Percentiles rank a stretch among this genome's conserved stretches.
phyloP scores from a whole-genome alignment of 352 stramenopile genomes.

The Phytophthora cactorum region DNA sequence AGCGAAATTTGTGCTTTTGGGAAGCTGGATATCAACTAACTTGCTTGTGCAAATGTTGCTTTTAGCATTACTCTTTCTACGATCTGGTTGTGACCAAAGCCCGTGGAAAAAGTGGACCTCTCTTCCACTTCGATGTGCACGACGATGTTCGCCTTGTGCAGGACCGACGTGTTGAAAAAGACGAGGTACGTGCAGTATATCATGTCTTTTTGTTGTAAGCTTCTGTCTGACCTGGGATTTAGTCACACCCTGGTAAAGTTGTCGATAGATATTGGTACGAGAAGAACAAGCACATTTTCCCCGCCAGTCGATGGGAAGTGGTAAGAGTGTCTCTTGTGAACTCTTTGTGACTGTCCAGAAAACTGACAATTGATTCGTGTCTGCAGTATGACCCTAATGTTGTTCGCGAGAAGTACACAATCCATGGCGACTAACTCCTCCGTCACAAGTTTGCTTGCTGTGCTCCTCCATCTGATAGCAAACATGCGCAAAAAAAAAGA shows the following conservation, averaged over 20 bases:
- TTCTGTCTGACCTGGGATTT: slow-evolving; percentile 10
- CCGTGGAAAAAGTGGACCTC: slow-evolving; percentile 95
- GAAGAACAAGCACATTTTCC: slow-evolving; percentile 99
- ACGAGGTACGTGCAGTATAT: slow-evolving; percentile 73
- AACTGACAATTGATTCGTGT: slow-evolving; percentile 14
- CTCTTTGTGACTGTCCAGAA: neutral
- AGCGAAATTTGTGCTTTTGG: slow-evolving; percentile 2
- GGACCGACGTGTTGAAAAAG: slow-evolving; percentile 96
- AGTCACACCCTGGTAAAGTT: slow-evolving; percentile 98
- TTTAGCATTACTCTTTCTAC: slow-evolving; percentile 98
- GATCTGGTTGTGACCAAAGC: slow-evolving; percentile 98
- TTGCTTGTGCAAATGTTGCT: slow-evolving; percentile 5
- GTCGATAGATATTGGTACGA: slow-evolving; percentile 98
- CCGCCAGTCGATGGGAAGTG: slow-evolving; percentile 97
- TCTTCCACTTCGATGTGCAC: slow-evolving; percentile 98
- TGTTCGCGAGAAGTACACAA: slow-evolving; percentile 84
- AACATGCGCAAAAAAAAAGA: too few relatives aligned
- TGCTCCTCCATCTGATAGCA: too few relatives aligned
- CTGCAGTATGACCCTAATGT: slow-evolving; percentile 78
- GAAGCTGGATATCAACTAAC: slow-evolving; percentile 10
- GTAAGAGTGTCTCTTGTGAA: slow-evolving; percentile 41
- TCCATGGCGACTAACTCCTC: slow-evolving; percentile 62
- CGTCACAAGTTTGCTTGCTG: neutral
- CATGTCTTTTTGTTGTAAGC: neutral
- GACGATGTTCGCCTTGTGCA: slow-evolving; percentile 92